phyloP scores from a whole-genome alignment of 306 rosid genomes.

The Quercus wislizeni region DNA sequence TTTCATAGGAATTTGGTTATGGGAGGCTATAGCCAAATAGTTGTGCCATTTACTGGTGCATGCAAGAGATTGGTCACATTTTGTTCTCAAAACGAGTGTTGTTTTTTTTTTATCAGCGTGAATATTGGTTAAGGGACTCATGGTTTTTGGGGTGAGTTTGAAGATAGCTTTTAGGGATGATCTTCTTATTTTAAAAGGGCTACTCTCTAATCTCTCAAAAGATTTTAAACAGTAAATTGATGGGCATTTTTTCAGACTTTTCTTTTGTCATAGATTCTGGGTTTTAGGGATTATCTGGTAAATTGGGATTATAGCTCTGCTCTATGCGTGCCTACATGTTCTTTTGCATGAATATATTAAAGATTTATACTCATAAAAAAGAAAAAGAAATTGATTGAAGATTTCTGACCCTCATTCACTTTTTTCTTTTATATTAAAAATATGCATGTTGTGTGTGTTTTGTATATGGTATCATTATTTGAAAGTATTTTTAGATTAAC shows the following conservation, averaged over 20 bases:
- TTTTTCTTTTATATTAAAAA: neutral
- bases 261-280: neutral
- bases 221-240: neutral
- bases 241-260: neutral
- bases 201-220: neutral
- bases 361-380: neutral
- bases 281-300: neutral
- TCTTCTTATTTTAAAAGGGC: neutral
- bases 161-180: neutral
- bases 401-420: neutral
- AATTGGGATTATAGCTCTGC: neutral
- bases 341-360: neutral
- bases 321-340: neutral
- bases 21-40: neutral
- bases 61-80: conserved; percentile 33
- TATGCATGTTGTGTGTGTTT: neutral
- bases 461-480: neutral
- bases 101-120: neutral
- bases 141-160: neutral
- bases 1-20: conserved; percentile 24
- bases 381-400: neutral
- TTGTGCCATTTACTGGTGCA: conserved; percentile 31
- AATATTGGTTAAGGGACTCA: neutral
- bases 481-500: conserved; percentile 11
- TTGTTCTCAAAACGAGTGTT: neutral